Evolutionary conservation across 352 stramenopile genomes (phyloP), one percentile per base, ranked within the genome.

Genomic region (Phytophthora sansomeana): DNA sequence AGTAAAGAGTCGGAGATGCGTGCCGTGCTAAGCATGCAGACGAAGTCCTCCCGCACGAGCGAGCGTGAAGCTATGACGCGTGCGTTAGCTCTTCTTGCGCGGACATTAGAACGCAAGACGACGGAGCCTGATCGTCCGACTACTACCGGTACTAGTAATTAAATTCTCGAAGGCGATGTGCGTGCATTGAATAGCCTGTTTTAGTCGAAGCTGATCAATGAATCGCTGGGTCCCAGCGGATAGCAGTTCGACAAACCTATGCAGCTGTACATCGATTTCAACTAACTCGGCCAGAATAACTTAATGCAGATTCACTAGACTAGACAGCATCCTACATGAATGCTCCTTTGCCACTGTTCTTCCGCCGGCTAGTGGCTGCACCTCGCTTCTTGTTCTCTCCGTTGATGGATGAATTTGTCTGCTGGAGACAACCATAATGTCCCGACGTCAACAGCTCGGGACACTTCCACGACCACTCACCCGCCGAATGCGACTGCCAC

Each of bases 1-100:
- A 94, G 85, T 77, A 96, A 96, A 52, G 85, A 94, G 63, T 92
- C 87, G 39, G 85, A 94, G 68, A 93, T 94, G 87, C 85, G 85
- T 35, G 87, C 87, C 16, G 86, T 96, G 49, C 79, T 80, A 58
- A 91, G 83, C 44, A 93, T 93, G 77, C 81, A 90, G 62, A 92
- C 82, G 14, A 86, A 91, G 56, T 93, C 85, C 49, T 90, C 78
- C 19, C 82, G 87, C 54, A 91, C 82, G 36, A 94, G 85, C 49
- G 87, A 96, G 74, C 85, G 84, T n/a, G 87, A 93, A 70, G 87
- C 87, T 24, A 94, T 96, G 84, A 83, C 82, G 16, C 75, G 86
- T 21, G 87, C 87, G 13, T 70, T 96, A 21, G 87, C 87, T 2
- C 78, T 92, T 39, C 73, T 96, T 56, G 81, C 87, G 33, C 77